phyloP scores from a whole-genome alignment of 257 asterid genomes.

The Fraxinus americana region DNA sequence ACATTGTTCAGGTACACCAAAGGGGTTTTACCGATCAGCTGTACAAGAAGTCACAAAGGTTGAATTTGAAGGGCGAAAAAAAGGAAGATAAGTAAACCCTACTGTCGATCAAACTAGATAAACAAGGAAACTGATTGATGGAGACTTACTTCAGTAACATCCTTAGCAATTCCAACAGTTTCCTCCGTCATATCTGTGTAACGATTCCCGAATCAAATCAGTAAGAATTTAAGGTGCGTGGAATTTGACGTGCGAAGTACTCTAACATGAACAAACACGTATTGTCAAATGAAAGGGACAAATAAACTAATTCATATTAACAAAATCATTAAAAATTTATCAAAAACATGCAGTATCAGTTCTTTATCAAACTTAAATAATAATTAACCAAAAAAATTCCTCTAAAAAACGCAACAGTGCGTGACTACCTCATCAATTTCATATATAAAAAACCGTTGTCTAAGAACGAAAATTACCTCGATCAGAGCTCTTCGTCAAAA shows the following conservation, averaged over 20 bases:
- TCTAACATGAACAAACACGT: not conserved
- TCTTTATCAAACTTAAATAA: not conserved
- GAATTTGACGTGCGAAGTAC: not conserved
- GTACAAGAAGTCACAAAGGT: conserved; percentile 24
- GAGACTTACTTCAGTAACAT: conserved; percentile 83
- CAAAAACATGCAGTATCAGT: not conserved
- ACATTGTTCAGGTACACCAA: conserved; percentile 91
- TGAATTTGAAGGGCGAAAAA: conserved; percentile 8
- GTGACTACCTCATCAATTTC: not conserved
- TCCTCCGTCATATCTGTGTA: conserved; percentile 59
- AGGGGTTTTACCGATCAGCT: conserved; percentile 96
- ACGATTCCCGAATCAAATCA: conserved; percentile 41
- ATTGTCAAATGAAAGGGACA: not conserved
- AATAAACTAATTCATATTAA: not conserved
- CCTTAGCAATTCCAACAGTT: conserved; percentile 76
- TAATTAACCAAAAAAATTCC: not conserved
- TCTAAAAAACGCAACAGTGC: not conserved
- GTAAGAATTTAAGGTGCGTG: conserved; percentile 3
- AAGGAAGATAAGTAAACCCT: not conserved
- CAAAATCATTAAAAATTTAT: not conserved
- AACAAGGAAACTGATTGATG: conserved; percentile 9
- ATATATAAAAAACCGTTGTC: no score
- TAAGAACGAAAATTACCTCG: not conserved
- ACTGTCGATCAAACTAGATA: conserved; percentile 16
- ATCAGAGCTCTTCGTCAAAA: no score